Conservation (phyloP, 2,329 filamentous ascomycete species). For the Cladosporium oxysporum region DNA sequence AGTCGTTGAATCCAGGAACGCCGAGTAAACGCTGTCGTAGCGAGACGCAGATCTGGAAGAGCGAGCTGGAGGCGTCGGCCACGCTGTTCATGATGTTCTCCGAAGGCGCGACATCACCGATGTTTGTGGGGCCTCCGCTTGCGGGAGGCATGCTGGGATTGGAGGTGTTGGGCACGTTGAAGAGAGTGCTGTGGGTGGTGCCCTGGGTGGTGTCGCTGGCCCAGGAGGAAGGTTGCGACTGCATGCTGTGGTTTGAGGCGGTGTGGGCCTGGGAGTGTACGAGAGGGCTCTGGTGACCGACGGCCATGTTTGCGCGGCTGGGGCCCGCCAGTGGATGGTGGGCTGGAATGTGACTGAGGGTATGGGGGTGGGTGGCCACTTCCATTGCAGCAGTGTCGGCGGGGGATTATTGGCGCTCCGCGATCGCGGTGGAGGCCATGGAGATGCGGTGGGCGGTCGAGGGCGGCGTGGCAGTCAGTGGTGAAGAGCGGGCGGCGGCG, state of each 20-base stretch:
- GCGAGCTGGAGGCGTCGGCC: slow-evolving; percentile 84
- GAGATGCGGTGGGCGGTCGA: slow-evolving; percentile 7
- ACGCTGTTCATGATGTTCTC: slow-evolving; percentile 97
- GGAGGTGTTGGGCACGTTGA: slow-evolving; percentile 38
- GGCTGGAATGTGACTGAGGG: slow-evolving; percentile 18
- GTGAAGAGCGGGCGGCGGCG: slow-evolving; percentile 11
- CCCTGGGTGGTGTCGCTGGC: slow-evolving; percentile 51
- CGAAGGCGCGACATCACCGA: slow-evolving; percentile 70
- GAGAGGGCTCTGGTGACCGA: slow-evolving; percentile 36
- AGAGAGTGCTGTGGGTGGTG: slow-evolving; percentile 49
- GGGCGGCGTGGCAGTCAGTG: not conserved
- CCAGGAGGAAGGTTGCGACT: slow-evolving; percentile 48
- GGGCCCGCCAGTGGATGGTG: slow-evolving; percentile 17
- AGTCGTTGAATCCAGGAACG: slow-evolving; percentile 79
- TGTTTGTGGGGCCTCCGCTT: slow-evolving; percentile 39
- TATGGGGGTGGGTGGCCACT: slow-evolving; percentile 15
- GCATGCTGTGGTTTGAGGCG: slow-evolving; percentile 49
- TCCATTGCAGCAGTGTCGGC: slow-evolving; percentile 15
- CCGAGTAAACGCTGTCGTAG: slow-evolving; percentile 78
- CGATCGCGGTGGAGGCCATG: slow-evolving; percentile 15
- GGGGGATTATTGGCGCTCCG: slow-evolving; percentile 12
- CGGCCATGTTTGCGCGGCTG: slow-evolving; percentile 25
- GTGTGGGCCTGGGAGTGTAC: slow-evolving; percentile 48
- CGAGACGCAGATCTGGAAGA: slow-evolving; percentile 92
- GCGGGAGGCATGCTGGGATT: slow-evolving; percentile 21